Base-by-base conservation (phyloP, 768 basidiomycete genomes). In the Sarcomyxa edulis region DNA sequence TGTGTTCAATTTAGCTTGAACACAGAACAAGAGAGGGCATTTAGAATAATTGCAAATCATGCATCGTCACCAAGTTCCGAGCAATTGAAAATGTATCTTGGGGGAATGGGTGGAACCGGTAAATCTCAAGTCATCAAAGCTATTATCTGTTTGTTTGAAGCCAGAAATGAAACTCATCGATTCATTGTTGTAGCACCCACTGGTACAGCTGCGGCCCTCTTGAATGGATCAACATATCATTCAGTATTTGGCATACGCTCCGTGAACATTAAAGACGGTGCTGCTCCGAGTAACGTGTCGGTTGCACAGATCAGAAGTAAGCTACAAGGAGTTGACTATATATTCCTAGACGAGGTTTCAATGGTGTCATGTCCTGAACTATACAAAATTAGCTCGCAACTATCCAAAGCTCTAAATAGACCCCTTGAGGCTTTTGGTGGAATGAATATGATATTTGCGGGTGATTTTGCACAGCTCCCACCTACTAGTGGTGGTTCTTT, bases 381-480 rank as follows among this genome's bases (percentile, higher is more conserved):
- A 29, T 59, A 56, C 36, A 37, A 38, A 8, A 61, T 63, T 16
- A 56, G 56, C 40, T 43, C 46, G 1, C 38, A 52, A 12, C 28
- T 64, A 2, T 37, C 55, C 2, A 39, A 47, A 12, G 43, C 56
- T 4, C 39, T 34, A 12, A 48, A 51, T 24, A 35, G 42, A 5
- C 20, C 38, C 27, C 47, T 57, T 31, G 5, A 29, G 3, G 47
- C 52, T 12, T 61, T 62, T 49, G 65, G 65, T 16, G 65, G 66
- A 1, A 42, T 61, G 6, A 64, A 58, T 28, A 53, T 71, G 31
- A 62, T 71, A n/a, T 56, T 71, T 41, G 65, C 68, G 10, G 68
- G 68, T n/a, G 69, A 71, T 38, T 69, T 71, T 57, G 66, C 63
- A 2, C 68, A 73, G 31, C 43, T 71, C 0, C 64, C 65, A 5